Conservation (phyloP, 2,329 filamentous ascomycete species). For the Elsinoe batatas region DNA sequence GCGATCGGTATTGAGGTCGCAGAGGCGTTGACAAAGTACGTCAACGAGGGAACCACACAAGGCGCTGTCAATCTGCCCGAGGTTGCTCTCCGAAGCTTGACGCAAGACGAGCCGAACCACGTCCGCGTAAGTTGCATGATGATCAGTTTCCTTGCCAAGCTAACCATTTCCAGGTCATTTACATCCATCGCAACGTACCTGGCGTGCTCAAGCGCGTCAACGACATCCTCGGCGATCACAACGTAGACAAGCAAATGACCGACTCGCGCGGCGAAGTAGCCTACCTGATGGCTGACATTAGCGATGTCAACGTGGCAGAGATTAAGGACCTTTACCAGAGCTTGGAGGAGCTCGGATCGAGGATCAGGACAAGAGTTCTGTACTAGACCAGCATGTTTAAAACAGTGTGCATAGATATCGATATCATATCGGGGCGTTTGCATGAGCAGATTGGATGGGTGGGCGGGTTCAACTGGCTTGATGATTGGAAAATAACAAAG, state of each 20-base stretch:
- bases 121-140: slow-evolving; percentile 49
- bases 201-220: slow-evolving; percentile 93
- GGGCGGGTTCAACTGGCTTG: neutral
- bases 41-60: slow-evolving; percentile 86
- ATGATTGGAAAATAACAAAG: neutral
- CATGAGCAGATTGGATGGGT: neutral
- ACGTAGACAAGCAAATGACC: slow-evolving; percentile 97
- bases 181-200: slow-evolving; percentile 92
- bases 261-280: slow-evolving; percentile 90
- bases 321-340: slow-evolving; percentile 79
- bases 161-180: slow-evolving; percentile 50
- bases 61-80: slow-evolving; percentile 97
- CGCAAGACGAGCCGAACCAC: slow-evolving; percentile 78
- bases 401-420: slow-evolving; percentile 1
- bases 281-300: slow-evolving; percentile 97
- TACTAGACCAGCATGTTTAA: slow-evolving; percentile 26
- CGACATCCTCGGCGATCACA: slow-evolving; percentile 86
- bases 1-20: slow-evolving; percentile 92
- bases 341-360: slow-evolving; percentile 57
- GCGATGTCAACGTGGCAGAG: slow-evolving; percentile 66
- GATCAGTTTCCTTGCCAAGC: slow-evolving; percentile 29
- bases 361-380: slow-evolving; percentile 40
- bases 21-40: slow-evolving; percentile 80
- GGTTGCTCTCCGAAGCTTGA: slow-evolving; percentile 79
- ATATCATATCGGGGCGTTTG: neutral